Base-by-base conservation (phyloP, 176 grass and related monocot species). In the Poa pratensis region DNA sequence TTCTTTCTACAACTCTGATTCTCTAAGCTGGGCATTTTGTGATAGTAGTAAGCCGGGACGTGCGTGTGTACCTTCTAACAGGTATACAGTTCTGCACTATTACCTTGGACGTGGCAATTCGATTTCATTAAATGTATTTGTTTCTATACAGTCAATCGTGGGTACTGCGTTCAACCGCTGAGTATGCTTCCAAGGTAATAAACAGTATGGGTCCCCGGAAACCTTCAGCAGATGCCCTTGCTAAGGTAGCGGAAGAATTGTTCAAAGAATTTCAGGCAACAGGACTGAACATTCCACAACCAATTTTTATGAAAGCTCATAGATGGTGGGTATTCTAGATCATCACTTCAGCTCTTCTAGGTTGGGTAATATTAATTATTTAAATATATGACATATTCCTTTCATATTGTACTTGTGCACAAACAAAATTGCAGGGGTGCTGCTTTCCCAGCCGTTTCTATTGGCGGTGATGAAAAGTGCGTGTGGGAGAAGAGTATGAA, bases 261-360 rank as follows among this genome's bases (percentile, higher is more conserved):
- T 84, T 94, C 57, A 85, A 81, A 73, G 93, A 98, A 90, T 98
- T 98, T 80, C 85, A 94, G 77, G 78, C 73, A 59, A 87, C 91
- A 66, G 91, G 89, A 71, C 87, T 89, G 71, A 81, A 80, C 80
- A 89, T 92, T 87, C 83, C 96, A 75, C 91, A 66, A 4, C 96
- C 93, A 82, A 75, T 92, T 59, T 98, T 95, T 88, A 90, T 98
- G 91, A 95, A 89, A 87, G 93, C 91, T 78, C 96, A 94, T 70
- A 92, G 96, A 98, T 98, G 96, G 96, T 95, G 58, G 65, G 89
- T 95, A 82, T 77, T 87, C 74, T 26, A 26, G 19, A 30, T 3
- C 19, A 73, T n/a, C 43, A 78, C 51, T 79, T 64, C 6, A 60
- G 19, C 34, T 84, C 59, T 63, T 69, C 9, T 88, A 83, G 39